phyloP scores from a whole-genome alignment of 108 stramenopile species.

The Heterococcus sp. region DNA sequence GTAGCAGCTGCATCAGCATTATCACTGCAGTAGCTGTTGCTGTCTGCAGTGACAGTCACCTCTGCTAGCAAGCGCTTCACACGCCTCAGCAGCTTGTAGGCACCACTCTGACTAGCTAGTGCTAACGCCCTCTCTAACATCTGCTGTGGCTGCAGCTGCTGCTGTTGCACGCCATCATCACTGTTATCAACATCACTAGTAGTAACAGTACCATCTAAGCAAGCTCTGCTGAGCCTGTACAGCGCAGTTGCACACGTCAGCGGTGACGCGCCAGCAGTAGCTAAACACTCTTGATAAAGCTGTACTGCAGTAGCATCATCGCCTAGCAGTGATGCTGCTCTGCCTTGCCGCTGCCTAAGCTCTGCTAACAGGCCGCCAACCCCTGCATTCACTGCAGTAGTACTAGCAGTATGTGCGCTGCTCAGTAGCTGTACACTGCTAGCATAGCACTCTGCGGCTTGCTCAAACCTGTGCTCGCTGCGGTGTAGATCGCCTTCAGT shows the following conservation, averaged over 20 bases:
- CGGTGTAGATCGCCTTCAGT: too few relatives aligned
- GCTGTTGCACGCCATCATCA: too few relatives aligned
- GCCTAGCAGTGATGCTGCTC: background rate
- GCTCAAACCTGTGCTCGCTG: too few relatives aligned
- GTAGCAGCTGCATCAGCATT: background rate
- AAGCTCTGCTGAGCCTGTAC: slow-evolving; percentile 3
- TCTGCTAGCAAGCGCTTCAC: slow-evolving; percentile 15
- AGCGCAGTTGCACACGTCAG: slow-evolving; percentile 19
- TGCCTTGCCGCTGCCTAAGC: background rate
- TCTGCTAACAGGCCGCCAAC: background rate
- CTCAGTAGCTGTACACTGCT: too few relatives aligned
- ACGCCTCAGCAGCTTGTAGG: slow-evolving; percentile 19
- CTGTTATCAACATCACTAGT: too few relatives aligned
- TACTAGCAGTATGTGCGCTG: too few relatives aligned
- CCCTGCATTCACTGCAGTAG: too few relatives aligned
- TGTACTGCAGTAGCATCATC: background rate
- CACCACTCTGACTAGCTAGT: background rate
- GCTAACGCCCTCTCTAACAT: slow-evolving; percentile 3
- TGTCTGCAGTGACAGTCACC: background rate
- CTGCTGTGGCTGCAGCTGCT: too few relatives aligned
- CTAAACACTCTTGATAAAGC: background rate
- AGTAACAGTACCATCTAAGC: slow-evolving; percentile 1
- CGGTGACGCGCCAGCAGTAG: slow-evolving; percentile 1
- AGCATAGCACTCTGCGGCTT: too few relatives aligned
- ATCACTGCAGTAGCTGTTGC: background rate